Percentiles rank a stretch among this genome's conserved stretches.
Conservation (phyloP, 805 yeast species). For the Jamesozyma gamospora region DNA sequence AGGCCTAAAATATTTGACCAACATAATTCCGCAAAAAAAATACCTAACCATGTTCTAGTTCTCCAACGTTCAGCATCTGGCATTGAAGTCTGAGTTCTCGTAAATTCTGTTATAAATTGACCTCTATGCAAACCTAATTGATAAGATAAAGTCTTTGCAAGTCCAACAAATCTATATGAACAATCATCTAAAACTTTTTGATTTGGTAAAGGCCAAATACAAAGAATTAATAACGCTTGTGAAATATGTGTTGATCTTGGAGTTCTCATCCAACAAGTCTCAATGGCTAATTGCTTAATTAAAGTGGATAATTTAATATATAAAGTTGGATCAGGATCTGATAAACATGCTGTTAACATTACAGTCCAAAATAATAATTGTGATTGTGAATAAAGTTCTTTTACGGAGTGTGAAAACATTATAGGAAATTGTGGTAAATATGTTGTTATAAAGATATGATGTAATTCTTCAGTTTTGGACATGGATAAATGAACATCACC, state of each 20-base stretch:
- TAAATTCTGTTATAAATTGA: slow-evolving; percentile 80
- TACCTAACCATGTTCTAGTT: slow-evolving; percentile 84
- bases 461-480: slow-evolving; percentile 61
- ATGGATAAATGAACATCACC: slow-evolving; percentile 67
- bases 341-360: slow-evolving; percentile 71
- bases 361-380: slow-evolving; percentile 87
- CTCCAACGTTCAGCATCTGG: slow-evolving; percentile 93
- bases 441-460: slow-evolving; percentile 53
- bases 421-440: slow-evolving; percentile 76
- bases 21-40: slow-evolving; percentile 79
- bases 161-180: slow-evolving; percentile 77
- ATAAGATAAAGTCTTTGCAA: slow-evolving; percentile 74
- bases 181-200: slow-evolving; percentile 88
- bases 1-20: slow-evolving; percentile 83
- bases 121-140: slow-evolving; percentile 90
- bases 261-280: slow-evolving; percentile 86
- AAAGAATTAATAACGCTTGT: slow-evolving; percentile 75
- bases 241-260: slow-evolving; percentile 91
- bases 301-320: slow-evolving; percentile 67
- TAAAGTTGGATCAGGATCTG: slow-evolving; percentile 79
- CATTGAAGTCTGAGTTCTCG: slow-evolving; percentile 77
- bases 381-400: slow-evolving; percentile 72
- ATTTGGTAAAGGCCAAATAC: slow-evolving; percentile 89
- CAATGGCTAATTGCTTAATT: slow-evolving; percentile 79
- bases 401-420: slow-evolving; percentile 56